A percentile compares a stretch with the other conserved stretches of the same genome.
phyloP scores from a whole-genome alignment of 2,329 filamentous ascomycete species.

The Trichophyton benhamiae region DNA sequence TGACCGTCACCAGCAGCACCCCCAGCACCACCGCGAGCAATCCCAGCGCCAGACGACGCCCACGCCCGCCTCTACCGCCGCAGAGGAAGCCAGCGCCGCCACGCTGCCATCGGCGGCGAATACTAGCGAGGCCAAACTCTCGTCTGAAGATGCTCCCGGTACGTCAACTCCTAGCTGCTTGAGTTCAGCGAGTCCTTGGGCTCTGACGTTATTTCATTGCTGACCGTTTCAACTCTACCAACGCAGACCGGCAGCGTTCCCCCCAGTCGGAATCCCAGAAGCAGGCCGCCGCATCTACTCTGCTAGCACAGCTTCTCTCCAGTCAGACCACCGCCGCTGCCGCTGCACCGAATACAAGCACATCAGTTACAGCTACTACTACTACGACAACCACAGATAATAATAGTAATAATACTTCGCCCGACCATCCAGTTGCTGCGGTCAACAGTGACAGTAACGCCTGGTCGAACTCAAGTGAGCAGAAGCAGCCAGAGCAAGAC shows the following conservation, averaged over 20 bases:
- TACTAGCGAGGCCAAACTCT: background rate
- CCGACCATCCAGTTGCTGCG: background rate
- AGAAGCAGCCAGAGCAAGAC: background rate
- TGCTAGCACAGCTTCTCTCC: slow-evolving; percentile 32
- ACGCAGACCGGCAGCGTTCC: background rate
- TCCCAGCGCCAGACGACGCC: background rate
- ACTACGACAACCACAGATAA: too few relatives aligned
- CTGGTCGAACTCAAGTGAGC: background rate
- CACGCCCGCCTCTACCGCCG: background rate
- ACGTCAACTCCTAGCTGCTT: background rate
- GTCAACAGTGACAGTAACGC: background rate
- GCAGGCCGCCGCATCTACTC: slow-evolving; percentile 30
- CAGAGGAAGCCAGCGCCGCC: background rate
- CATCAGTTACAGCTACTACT: too few relatives aligned
- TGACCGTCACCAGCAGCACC: background rate
- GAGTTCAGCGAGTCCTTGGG: background rate
- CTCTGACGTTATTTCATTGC: background rate
- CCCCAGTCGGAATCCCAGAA: slow-evolving; percentile 21
- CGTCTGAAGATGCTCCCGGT: background rate
- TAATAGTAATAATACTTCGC: background rate
- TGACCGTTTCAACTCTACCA: background rate
- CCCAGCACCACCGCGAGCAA: background rate
- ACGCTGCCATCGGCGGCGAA: background rate
- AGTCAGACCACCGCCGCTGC: slow-evolving; percentile 16
- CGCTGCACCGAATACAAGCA: background rate